Conservation (phyloP, 805 yeast species). For the Pichia thaimueangensis region DNA sequence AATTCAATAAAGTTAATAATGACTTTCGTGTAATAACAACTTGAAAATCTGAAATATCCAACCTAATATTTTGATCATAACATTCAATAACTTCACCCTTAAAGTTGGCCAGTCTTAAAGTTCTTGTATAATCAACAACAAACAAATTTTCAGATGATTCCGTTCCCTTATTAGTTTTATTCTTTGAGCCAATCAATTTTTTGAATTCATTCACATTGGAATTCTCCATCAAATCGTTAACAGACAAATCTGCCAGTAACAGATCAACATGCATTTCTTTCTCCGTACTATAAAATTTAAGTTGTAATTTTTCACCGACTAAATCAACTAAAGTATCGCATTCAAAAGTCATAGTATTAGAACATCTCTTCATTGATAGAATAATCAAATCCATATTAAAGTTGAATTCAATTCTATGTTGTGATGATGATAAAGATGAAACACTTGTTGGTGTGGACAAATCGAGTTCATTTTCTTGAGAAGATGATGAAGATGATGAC, state of each 20-base stretch:
- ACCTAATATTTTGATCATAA: slow-evolving; percentile 67
- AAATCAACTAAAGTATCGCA: slow-evolving; percentile 69
- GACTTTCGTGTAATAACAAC: slow-evolving; percentile 74
- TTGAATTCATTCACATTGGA: slow-evolving; percentile 58
- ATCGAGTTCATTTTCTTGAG: not conserved
- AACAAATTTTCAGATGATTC: slow-evolving; percentile 43
- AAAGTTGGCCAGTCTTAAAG: slow-evolving; percentile 52
- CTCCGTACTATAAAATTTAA: slow-evolving; percentile 55
- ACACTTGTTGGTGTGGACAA: not conserved
- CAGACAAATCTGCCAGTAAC: slow-evolving; percentile 53
- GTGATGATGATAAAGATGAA: slow-evolving; percentile 27
- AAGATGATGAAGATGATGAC: not conserved
- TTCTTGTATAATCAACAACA: slow-evolving; percentile 50
- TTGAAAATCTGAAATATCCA: slow-evolving; percentile 73
- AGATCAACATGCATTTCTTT: slow-evolving; percentile 62
- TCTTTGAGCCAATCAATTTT: slow-evolving; percentile 61
- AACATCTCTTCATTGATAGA: slow-evolving; percentile 61
- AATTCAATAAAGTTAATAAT: slow-evolving; percentile 70
- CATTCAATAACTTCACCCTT: slow-evolving; percentile 53
- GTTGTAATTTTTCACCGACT: slow-evolving; percentile 55
- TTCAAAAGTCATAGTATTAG: slow-evolving; percentile 49
- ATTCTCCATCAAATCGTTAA: slow-evolving; percentile 70
- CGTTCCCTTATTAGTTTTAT: slow-evolving; percentile 31
- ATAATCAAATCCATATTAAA: slow-evolving; percentile 62
- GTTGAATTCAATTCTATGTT: slow-evolving; percentile 64